Evolutionary conservation across 108 stramenopile species (phyloP), one percentile per base, ranked within the genome.

Genomic region (Seminavis robusta): DNA sequence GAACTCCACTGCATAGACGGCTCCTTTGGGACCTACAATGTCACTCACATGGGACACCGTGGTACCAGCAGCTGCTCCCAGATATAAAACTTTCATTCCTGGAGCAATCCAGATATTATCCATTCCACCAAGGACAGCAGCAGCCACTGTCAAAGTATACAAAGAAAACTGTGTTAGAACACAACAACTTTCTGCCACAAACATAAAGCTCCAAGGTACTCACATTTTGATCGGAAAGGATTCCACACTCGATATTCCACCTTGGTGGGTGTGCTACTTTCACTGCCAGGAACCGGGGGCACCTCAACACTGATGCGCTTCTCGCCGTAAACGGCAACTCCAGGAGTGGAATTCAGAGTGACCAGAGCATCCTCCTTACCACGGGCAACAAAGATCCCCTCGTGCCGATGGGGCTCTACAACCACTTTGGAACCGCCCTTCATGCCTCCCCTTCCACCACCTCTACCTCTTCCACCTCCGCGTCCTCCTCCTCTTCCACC

Each of bases 191-290:
- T 10, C 9, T 37, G 36, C 36, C 36, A 37, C 36, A 13, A 37
- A 13, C 36, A 37, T 37, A 13, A 37, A 10, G 36, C 36, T 11
- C 11, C 36, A 13, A 11, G 10, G 36, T 13, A 85, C 88, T 81
- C 76, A 90, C 88, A 47, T 86, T 99, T 99, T 30, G 95, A 96
- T 56, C 98, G 87, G 88, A 99, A 99, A 29, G 98, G 98, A 79
- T 99, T 99, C 98, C 98, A 99, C 11, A 99, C 97, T 42, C 98
- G 92, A 71, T 99, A 99, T 73, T 99, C 98, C 21, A 98, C 79
- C 89, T 99, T 99, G 37, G 83, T 80, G 7, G 88, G 79, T 45
- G 74, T 79, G 24, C 95, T 96, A 60, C 94, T 92, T n/a, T n/a
- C n/a, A n/a, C n/a, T n/a, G 30, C 92, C 90, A 21, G 82, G 75